Base-by-base conservation (phyloP, 1,284 basidiomycete species). In the Naganishia albida region DNA sequence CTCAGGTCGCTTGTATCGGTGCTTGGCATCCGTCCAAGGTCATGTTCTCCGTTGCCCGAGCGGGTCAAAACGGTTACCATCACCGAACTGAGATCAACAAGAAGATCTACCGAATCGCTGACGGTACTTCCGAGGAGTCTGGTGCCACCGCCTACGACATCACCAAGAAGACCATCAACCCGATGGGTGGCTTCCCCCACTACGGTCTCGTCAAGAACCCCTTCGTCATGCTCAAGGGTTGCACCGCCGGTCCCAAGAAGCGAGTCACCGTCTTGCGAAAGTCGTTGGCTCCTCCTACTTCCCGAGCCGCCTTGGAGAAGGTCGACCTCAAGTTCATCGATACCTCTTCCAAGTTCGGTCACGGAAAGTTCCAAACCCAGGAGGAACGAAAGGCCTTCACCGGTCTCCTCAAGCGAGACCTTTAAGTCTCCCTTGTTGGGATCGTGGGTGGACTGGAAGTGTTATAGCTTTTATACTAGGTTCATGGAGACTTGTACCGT, bases 11-110 rank as follows among this genome's bases (percentile, higher is more conserved):
- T 80, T 99, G 96, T 89, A 98, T 99, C 77, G 95, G 95, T 85
- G 93, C 93, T 78, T 96, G 93, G 93, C 93, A 96, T 86, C 93
- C 93, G 77, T 90, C 91, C 71, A 95, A 93, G 83, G 94, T 97
- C 86, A 98, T 98, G 94, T 99, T 92, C 88, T 96, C 93, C 55
- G 96, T 99, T 73, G 95, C 94, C 68, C 95, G 96, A 85, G 93
- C 96, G 72, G 96, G 96, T 93, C 68, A 69, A 59, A 90, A 96
- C 81, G 95, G 95, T 80, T 99, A 98, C 86, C 94, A 98, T 81
- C 93, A 97, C 84, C 92, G 95, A 80, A 98, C 94, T 65, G 90
- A 92, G 81, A 85, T 94, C 77, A 98, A 97, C 88, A 96, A 97
- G 87, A 97, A 97, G 85, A 88, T 96, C 81, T 99, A 97, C 87